phyloP scores from a whole-genome alignment of 1,284 basidiomycete genomes.

The Pseudozyma sp. region DNA sequence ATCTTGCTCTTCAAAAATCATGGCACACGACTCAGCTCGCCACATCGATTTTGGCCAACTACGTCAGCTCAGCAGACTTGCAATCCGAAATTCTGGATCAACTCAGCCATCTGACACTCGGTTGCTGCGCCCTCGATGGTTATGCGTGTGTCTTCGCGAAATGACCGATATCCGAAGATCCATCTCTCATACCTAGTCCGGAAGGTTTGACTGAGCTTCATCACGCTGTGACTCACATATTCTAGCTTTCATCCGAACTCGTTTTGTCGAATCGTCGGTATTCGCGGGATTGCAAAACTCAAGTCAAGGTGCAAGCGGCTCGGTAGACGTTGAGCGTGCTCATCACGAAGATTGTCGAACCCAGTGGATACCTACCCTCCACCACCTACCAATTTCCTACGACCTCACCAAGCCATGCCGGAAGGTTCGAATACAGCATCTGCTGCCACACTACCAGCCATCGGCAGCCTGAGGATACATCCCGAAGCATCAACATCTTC shows the following conservation, averaged over 20 bases:
- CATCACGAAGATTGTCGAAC: too few relatives aligned
- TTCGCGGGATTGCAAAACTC: not conserved
- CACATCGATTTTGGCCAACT: not conserved
- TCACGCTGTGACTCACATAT: not conserved
- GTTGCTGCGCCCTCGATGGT: too few relatives aligned
- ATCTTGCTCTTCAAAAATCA: not conserved
- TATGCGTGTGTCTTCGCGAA: not conserved
- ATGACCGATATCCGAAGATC: constrained; percentile 13
- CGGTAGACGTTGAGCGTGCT: too few relatives aligned
- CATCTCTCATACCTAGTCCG: not conserved
- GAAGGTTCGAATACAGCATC: constrained; percentile 18
- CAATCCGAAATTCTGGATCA: not conserved
- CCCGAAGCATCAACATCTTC: constrained; percentile 20
- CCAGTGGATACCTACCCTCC: too few relatives aligned
- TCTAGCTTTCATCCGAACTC: too few relatives aligned
- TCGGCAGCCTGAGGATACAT: constrained; percentile 13
- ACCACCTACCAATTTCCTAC: not conserved
- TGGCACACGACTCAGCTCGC: constrained; percentile 27
- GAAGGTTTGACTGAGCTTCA: constrained; percentile 1
- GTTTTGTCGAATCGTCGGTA: not conserved
- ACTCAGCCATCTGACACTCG: not conserved
- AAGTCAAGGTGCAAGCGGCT: too few relatives aligned
- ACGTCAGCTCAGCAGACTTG: constrained; percentile 8
- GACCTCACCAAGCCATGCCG: constrained; percentile 8
- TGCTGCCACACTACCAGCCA: constrained; percentile 20